Evolutionary conservation across 768 basidiomycete genomes (phyloP).

Genomic region (Mycena vitilis): DNA sequence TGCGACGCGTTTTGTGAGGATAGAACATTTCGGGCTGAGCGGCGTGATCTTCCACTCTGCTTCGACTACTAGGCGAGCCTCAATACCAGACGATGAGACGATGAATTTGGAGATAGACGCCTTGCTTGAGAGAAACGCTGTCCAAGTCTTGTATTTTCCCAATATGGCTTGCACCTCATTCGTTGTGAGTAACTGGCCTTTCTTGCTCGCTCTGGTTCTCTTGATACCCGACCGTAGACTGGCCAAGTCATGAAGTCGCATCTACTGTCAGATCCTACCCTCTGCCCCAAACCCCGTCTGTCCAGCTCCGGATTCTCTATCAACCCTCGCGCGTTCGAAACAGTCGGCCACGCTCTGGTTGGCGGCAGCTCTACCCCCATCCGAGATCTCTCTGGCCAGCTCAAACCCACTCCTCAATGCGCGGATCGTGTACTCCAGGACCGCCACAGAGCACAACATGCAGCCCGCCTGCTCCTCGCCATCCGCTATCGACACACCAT

Average conservation of each 20-base stretch:
- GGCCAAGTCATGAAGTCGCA: constrained; percentile 29
- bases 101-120: constrained; percentile 6
- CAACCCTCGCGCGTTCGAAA: constrained; percentile 19
- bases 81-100: not conserved
- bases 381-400: constrained; percentile 10
- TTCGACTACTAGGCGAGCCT: constrained; percentile 10
- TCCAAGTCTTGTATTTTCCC: constrained; percentile 14
- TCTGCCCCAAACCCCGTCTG: constrained; percentile 10
- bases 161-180: constrained; percentile 20
- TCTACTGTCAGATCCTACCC: constrained; percentile 11
- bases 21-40: constrained; percentile 11
- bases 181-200: constrained; percentile 2
- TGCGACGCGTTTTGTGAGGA: constrained; percentile 10
- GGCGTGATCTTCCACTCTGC: constrained; percentile 19
- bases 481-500: constrained; percentile 18
- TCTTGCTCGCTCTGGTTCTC: not conserved
- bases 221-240: not conserved
- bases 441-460: constrained; percentile 1
- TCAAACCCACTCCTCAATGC: constrained; percentile 23
- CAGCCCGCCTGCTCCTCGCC: constrained; percentile 13
- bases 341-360: constrained; percentile 2
- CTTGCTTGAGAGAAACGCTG: constrained; percentile 10
- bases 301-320: constrained; percentile 24
- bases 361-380: not conserved
- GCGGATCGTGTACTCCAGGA: constrained; percentile 23